Evolutionary conservation across 2,329 filamentous ascomycete genomes (phyloP).

Genomic region (Aspergillus ruber): DNA sequence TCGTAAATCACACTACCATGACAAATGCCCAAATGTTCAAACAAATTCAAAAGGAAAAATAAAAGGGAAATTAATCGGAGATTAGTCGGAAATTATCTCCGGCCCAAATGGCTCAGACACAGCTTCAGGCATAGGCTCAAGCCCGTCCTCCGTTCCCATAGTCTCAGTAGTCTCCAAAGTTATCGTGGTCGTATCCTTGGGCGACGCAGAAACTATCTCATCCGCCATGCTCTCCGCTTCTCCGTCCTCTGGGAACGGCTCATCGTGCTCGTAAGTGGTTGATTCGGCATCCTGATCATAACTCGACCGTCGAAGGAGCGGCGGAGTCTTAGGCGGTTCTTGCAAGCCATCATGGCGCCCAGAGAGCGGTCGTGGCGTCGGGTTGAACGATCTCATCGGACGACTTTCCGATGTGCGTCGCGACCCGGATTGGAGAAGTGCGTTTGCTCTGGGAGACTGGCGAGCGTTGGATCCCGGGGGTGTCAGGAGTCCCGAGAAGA

Average conservation of each 20-base stretch:
- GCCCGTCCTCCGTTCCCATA: no score
- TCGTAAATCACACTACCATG: neutral
- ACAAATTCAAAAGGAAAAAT: conserved; percentile 3
- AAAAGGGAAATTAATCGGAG: conserved; percentile 3
- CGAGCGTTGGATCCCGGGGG: conserved; percentile 73
- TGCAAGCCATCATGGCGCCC: conserved; percentile 22
- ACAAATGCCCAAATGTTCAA: neutral
- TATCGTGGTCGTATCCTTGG: conserved; percentile 15
- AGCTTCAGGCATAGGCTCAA: neutral
- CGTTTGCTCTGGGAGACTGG: conserved; percentile 45
- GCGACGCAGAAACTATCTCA: conserved; percentile 30
- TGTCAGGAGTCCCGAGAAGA: conserved; percentile 76
- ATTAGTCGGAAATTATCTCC: neutral
- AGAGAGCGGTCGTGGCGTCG: conserved; percentile 23
- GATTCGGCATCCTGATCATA: conserved; percentile 57
- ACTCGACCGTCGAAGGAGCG: conserved; percentile 48
- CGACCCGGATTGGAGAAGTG: conserved; percentile 20
- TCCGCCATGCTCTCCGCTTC: conserved; percentile 45
- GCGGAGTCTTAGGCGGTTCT: conserved; percentile 45
- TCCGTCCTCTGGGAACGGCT: conserved; percentile 36
- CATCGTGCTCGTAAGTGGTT: conserved; percentile 40
- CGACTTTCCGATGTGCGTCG: conserved; percentile 30
- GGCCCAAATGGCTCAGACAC: neutral
- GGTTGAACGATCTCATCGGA: conserved; percentile 26
- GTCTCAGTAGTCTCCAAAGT: no score